These are phyloP conservation scores for Nasturtium officinale DNA, from an alignment of 345 rosid species.

Conservation along the genomic window DNA sequence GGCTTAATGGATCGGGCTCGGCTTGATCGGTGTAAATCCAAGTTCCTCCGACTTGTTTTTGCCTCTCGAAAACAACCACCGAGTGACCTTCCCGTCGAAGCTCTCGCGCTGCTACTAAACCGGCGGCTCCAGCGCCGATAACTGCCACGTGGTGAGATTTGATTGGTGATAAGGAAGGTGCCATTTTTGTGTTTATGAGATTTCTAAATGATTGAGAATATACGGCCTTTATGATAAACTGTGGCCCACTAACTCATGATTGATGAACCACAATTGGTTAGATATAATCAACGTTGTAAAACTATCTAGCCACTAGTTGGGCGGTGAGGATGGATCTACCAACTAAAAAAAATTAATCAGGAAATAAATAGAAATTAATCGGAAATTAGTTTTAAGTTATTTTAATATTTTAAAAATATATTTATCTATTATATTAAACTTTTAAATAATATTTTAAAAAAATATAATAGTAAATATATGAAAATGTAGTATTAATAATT, in stretches of 20 bases:
- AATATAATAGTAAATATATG: too few relatives aligned
- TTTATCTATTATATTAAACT: too few relatives aligned
- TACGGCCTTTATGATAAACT: background rate
- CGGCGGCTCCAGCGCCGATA: slow-evolving; percentile 88
- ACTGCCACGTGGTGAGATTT: slow-evolving; percentile 70
- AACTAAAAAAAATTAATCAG: too few relatives aligned
- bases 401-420: too few relatives aligned
- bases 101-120: slow-evolving; percentile 74
- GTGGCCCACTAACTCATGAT: slow-evolving; percentile 15
- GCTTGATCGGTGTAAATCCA: slow-evolving; percentile 68
- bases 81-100: slow-evolving; percentile 77
- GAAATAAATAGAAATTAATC: too few relatives aligned
- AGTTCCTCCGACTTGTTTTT: slow-evolving; percentile 65
- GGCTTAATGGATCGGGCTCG: slow-evolving; percentile 70
- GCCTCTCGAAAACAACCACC: slow-evolving; percentile 76
- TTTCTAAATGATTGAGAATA: slow-evolving; percentile 5
- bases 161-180: slow-evolving; percentile 38
- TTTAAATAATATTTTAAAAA: too few relatives aligned
- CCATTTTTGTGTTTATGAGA: slow-evolving; percentile 35
- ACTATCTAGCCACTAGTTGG: too few relatives aligned
- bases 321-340: too few relatives aligned
- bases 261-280: slow-evolving; percentile 4
- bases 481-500: too few relatives aligned
- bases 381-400: too few relatives aligned
- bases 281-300: too few relatives aligned